Base-by-base conservation (phyloP, 148 eudicot species). In the Rhododendron kiyosumense region DNA sequence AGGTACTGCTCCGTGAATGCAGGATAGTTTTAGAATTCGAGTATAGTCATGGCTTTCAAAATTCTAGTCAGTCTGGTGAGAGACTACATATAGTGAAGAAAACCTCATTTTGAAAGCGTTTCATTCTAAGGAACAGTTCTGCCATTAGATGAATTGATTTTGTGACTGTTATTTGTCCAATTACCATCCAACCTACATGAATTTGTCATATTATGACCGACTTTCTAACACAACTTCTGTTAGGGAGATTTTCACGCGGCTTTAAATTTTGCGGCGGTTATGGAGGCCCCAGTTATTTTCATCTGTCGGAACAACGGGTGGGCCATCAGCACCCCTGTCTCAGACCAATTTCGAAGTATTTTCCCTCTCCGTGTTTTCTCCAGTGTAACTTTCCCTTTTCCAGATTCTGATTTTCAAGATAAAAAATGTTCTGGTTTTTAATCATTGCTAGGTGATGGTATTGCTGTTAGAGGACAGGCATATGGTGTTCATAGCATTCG, bases 211-310 rank as follows among this genome's bases (percentile, higher is more conserved):
- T 65, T 71, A 71, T 71, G 17, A 71, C 76, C 38, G 13, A 30
- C 18, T 69, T 69, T 69, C 32, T 30, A 30, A 28, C 17, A 28
- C 38, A 71, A 30, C 14, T 32, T 71, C 20, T 71, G 76, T 4
- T 71, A 71, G 76, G 76, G 76, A 71, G 76, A 71, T 32, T 71
- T 71, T 71, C 76, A 71, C 0, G 76, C 76, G 5, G 76, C 76
- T 71, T 71, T 71, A 71, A 71, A 71, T 71, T 71, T 71, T 32
- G 76, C 76, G 41, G 76, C 76, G 8, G 76, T 71, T 14, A 30
- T 71, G 76, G 76, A 71, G 41, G 76, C 76, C 41, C 76, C 76
- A 71, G 76, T 71, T 71, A 71, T 71, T 71, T 71, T 71, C 14
- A 71, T 71, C 76, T 71, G 76, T 32, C 38, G 76, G 76, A 71